Evolutionary conservation across 1,139 yeast genomes (phyloP).

Genomic region (Taiozyma sp.): DNA sequence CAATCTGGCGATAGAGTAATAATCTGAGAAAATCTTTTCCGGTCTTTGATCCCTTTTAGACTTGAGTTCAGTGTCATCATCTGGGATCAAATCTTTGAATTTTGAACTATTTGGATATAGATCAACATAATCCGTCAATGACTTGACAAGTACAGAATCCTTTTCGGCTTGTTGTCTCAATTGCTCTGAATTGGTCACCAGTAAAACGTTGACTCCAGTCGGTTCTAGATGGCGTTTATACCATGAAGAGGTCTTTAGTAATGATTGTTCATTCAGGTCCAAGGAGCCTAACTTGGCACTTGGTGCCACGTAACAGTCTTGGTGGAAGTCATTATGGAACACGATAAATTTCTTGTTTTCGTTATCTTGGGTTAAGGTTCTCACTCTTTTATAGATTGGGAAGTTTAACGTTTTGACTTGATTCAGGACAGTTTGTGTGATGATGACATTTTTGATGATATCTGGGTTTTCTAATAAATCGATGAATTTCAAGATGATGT

Average conservation of each 20-base stretch:
- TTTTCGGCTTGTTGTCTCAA: conserved; percentile 33
- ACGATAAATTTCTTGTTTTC: conserved; percentile 77
- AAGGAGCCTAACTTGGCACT: not conserved
- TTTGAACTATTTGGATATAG: conserved; percentile 70
- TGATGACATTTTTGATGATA: conserved; percentile 82
- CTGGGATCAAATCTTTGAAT: conserved; percentile 77
- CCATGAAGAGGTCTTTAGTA: conserved; percentile 72
- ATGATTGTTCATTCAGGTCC: conserved; percentile 84
- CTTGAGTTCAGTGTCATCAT: conserved; percentile 32
- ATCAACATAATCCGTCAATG: conserved; percentile 65
- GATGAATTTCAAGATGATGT: conserved; percentile 82
- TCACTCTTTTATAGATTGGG: conserved; percentile 82
- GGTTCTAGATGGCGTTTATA: conserved; percentile 59
- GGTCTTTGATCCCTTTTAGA: conserved; percentile 28
- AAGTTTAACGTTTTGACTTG: conserved; percentile 86
- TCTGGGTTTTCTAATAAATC: conserved; percentile 78
- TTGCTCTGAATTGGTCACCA: conserved; percentile 67
- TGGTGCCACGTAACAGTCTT: conserved; percentile 28
- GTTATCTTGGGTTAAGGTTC: conserved; percentile 72
- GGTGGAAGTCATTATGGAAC: conserved; percentile 88
- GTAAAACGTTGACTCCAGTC: conserved; percentile 43
- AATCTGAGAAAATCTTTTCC: conserved; percentile 69
- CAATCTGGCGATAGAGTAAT: conserved; percentile 74
- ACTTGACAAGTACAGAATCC: conserved; percentile 51
- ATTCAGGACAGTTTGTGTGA: conserved; percentile 92